phyloP scores from a whole-genome alignment of 2,329 filamentous ascomycete genomes.

The Alternaria brassicae region DNA sequence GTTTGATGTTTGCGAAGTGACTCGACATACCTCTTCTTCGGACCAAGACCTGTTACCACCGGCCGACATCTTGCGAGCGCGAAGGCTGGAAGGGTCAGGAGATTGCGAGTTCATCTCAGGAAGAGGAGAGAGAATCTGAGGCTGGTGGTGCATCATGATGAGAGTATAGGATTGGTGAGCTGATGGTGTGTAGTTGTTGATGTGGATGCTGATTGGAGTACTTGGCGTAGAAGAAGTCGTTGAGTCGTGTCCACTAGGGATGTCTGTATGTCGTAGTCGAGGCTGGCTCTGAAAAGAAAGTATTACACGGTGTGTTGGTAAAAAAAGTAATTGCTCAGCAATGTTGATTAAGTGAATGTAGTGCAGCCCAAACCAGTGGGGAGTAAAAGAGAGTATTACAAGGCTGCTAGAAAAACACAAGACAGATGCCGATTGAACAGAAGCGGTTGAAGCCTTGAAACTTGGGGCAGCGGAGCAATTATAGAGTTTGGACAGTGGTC shows the following conservation, averaged over 20 bases:
- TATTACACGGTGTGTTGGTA: conserved; percentile 44
- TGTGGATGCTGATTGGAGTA: conserved; percentile 35
- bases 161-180: not conserved
- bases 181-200: conserved; percentile 3
- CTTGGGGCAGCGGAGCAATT: conserved; percentile 46
- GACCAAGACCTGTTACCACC: conserved; percentile 84
- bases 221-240: conserved; percentile 21
- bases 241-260: conserved; percentile 35
- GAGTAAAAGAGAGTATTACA: conserved; percentile 57
- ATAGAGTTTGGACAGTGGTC: conserved; percentile 43
- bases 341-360: conserved; percentile 55
- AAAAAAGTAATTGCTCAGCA: conserved; percentile 24
- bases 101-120: conserved; percentile 46
- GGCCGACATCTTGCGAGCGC: conserved; percentile 72
- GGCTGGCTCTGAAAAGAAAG: conserved; percentile 49
- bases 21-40: conserved; percentile 75
- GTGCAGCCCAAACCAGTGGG: conserved; percentile 63
- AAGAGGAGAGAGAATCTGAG: conserved; percentile 49
- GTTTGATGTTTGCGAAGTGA: not conserved
- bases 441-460: conserved; percentile 49
- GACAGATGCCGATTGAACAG: conserved; percentile 50
- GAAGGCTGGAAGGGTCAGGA: conserved; percentile 58
- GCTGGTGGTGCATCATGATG: conserved; percentile 50
- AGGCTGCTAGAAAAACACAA: conserved; percentile 52
- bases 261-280: conserved; percentile 58